phyloP scores from a whole-genome alignment of 768 basidiomycete genomes.

The Pisolithus tinctorius region DNA sequence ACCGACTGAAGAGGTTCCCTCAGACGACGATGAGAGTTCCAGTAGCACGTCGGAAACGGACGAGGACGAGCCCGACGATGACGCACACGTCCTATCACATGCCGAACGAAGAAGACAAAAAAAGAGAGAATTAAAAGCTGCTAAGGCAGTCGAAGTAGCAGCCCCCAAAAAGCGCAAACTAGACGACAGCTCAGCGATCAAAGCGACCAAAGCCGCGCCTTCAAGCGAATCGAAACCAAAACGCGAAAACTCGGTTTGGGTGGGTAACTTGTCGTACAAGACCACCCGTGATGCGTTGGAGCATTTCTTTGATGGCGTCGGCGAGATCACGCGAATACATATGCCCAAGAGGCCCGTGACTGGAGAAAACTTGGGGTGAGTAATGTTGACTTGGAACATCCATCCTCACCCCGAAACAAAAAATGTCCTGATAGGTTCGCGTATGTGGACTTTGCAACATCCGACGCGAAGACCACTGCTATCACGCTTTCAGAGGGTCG shows the following conservation, averaged over 20 bases:
- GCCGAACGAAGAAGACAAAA: constrained; percentile 64
- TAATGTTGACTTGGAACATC: constrained; percentile 10
- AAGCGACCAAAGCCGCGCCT: constrained; percentile 1
- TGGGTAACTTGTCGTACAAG: constrained; percentile 90
- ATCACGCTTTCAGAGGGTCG: constrained; percentile 77
- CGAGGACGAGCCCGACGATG: constrained; percentile 12
- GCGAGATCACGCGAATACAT: constrained; percentile 73
- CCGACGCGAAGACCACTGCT: constrained; percentile 67
- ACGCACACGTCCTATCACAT: constrained; percentile 61
- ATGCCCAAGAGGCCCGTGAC: constrained; percentile 74
- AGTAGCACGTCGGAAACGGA: constrained; percentile 7
- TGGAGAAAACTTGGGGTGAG: constrained; percentile 76
- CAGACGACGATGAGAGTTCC: constrained; percentile 23
- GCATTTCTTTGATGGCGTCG: constrained; percentile 62
- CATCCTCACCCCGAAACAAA: not conserved
- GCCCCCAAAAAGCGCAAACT: constrained; percentile 44
- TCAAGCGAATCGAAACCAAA: constrained; percentile 29
- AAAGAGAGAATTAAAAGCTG: constrained; percentile 29
- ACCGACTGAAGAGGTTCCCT: constrained; percentile 12
- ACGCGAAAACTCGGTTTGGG: constrained; percentile 88
- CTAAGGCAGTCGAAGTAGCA: constrained; percentile 18
- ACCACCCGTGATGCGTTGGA: constrained; percentile 72
- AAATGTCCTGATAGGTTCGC: constrained; percentile 62
- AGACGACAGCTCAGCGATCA: constrained; percentile 12
- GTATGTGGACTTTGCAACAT: constrained; percentile 87